Evolutionary conservation across 2,329 filamentous ascomycete genomes (phyloP), one percentile per base, ranked within the genome.

Genomic region (Aspergillus japonicus): DNA sequence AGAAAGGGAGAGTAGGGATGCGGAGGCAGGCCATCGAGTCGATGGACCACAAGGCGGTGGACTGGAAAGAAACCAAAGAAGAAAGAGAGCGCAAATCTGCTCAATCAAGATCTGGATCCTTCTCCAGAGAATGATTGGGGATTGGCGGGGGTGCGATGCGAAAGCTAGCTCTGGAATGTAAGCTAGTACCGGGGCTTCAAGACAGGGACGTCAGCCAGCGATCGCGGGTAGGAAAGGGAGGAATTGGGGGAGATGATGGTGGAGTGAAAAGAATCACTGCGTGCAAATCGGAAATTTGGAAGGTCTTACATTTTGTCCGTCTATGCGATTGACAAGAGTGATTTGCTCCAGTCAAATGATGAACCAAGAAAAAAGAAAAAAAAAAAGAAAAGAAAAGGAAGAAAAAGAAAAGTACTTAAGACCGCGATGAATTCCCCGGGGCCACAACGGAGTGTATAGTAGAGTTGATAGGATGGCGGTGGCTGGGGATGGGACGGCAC

Each of bases 21-120:
- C 5, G 50, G 54, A 55, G 24, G 56, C 44, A 54, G 55, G 57
- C 35, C 58, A 62, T 63, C 52, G 54, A 62, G 39, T 56, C 62
- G 59, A 62, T 64, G 33, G 64, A 66, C 59, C 60, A 56, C 49
- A 53, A 54, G 60, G 61, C 57, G 62, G 64, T 64, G 59, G 62
- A 54, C 14, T 12, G 11, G 12, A 58, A 58, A 51, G 58, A 61
- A 59, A 62, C 57, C 58, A 57, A 29, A 29, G 26, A 29, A 63
- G 61, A 61, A 56, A 60, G 19, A 57, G 47, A 56, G 53, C 64
- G 53, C 31, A 58, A 57, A 57, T 44, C 47, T 62, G 39, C 39
- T 44, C 39, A 19, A 44, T 44, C 60, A 60, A 59, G 63, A 65
- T 68, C 59, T 19, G 16, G 39, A 3, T 35, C 35, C 47, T 56